Conservation (phyloP, 495 filamentous ascomycete species). For the Copromyces sp. region DNA sequence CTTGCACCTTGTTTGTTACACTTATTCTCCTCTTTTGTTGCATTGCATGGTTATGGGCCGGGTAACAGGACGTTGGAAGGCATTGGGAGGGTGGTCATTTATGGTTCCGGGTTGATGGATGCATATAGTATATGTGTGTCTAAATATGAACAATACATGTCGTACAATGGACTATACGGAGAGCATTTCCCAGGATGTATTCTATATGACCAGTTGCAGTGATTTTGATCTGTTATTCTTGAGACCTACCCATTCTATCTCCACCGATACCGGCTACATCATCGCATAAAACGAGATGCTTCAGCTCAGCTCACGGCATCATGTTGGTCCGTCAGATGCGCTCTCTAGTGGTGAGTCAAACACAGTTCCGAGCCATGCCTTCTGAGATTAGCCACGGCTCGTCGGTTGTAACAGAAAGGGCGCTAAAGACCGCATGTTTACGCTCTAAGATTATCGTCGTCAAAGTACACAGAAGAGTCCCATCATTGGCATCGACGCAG, state of each 20-base stretch:
- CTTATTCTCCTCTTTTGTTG: neutral
- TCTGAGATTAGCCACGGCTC: neutral
- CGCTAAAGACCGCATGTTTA: neutral
- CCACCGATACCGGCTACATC: neutral
- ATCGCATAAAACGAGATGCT: neutral
- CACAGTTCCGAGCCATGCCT: neutral
- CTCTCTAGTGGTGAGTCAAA: neutral
- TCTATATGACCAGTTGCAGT: neutral
- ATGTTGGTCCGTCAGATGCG: neutral
- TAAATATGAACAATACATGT: neutral
- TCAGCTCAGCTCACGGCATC: neutral
- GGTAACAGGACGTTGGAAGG: neutral
- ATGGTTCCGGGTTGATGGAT: neutral
- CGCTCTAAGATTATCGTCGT: neutral
- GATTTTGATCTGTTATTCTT: neutral
- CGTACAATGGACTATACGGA: neutral
- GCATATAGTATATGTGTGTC: neutral
- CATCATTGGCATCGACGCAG: neutral
- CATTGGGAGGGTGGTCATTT: neutral
- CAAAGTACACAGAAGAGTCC: neutral
- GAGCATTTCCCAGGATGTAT: neutral
- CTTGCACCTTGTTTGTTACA: neutral
- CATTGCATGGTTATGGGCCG: neutral
- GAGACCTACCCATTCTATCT: neutral
- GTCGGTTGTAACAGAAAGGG: neutral